Percentiles rank a stretch among this genome's conserved stretches.
Evolutionary conservation across 305 asterid species (phyloP).

Genomic region (Solanum hybrid): DNA sequence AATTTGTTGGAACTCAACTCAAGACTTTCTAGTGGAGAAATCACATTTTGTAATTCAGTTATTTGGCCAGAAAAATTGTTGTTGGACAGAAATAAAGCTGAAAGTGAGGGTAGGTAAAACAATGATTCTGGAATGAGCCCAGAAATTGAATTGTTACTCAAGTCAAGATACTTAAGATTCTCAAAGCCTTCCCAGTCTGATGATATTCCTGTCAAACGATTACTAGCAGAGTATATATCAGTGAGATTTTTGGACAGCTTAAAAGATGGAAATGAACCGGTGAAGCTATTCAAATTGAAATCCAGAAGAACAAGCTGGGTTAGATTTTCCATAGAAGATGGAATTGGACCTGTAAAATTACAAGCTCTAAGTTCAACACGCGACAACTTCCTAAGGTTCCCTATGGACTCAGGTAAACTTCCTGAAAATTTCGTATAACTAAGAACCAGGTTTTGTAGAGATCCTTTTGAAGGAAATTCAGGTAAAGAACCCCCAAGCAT

Average conservation of each 20-base stretch:
- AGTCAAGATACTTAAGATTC: constrained; percentile 21
- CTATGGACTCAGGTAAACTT: constrained; percentile 35
- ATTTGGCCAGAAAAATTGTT: constrained; percentile 21
- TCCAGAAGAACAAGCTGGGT: constrained; percentile 28
- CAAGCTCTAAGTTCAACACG: constrained; percentile 26
- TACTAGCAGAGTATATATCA: constrained; percentile 10
- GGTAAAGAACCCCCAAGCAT: constrained; percentile 35
- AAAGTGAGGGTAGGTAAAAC: constrained; percentile 19
- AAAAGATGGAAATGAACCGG: constrained; percentile 41
- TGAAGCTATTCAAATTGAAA: constrained; percentile 34
- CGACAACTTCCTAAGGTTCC: constrained; percentile 32
- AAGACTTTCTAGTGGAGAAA: constrained; percentile 18
- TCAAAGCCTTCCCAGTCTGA: constrained; percentile 33
- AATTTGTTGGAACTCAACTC: constrained; percentile 44
- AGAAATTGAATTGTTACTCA: constrained; percentile 33
- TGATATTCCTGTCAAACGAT: constrained; percentile 29
- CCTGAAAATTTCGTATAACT: constrained; percentile 40
- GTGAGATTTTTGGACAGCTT: constrained; percentile 27
- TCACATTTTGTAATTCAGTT: constrained; percentile 5
- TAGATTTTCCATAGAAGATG: constrained; percentile 35
- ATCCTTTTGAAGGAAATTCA: constrained; percentile 34
- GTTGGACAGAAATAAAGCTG: background rate
- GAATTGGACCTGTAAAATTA: constrained; percentile 38
- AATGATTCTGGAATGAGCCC: constrained; percentile 42
- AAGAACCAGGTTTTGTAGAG: constrained; percentile 34